Base-by-base conservation (phyloP, 768 basidiomycete genomes). In the Tylopilus sp. region DNA sequence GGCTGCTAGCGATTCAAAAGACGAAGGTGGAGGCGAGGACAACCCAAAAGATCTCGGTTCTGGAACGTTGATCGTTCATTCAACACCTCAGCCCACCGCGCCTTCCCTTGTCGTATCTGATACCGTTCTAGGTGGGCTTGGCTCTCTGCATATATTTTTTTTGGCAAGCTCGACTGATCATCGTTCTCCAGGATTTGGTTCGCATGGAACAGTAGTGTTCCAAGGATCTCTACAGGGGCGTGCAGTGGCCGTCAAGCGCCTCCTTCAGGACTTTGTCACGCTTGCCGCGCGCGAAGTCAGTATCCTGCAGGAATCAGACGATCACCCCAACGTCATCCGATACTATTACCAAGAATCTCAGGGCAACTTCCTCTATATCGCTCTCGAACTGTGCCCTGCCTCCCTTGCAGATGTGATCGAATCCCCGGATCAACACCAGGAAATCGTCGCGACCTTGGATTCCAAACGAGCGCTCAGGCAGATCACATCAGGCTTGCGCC, bases 321-420 rank as follows among this genome's bases (percentile, higher is more conserved):
- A 96, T 68, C 97, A 99, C 63, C 93, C 93, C 17, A 98, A 99
- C 73, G 97, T 99, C 68, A 95, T 98, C 61, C 87, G 93, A 26
- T 97, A 99, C 68, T 99, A 94, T 71, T 98, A 92, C 72, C 94
- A 98, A 76, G 96, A 98, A 74, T 78, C 88, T 4, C 89, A 90
- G 26, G 85, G 85, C 21, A 93, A 90, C 63, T 98, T 98, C 77
- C 83, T 98, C 11, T 98, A 96, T 71, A 98, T 99, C 57, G 97
- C 97, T 3, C 85, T 99, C 38, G 97, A 99, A 64, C 78, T 98
- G 5, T 94, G 93, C 65, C 92, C 92, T 0, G 90, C 89, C 2
- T 91, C 91, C 4, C 83, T 97, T 1, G 91, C 89, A 2, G 92
- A 96, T 65, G 74, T 95, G 50, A 74, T 96, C 64, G 93, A 95